These are phyloP conservation scores for Nicotiana knightiana DNA, from an alignment of 257 asterid genomes.

Conservation along the genomic window DNA sequence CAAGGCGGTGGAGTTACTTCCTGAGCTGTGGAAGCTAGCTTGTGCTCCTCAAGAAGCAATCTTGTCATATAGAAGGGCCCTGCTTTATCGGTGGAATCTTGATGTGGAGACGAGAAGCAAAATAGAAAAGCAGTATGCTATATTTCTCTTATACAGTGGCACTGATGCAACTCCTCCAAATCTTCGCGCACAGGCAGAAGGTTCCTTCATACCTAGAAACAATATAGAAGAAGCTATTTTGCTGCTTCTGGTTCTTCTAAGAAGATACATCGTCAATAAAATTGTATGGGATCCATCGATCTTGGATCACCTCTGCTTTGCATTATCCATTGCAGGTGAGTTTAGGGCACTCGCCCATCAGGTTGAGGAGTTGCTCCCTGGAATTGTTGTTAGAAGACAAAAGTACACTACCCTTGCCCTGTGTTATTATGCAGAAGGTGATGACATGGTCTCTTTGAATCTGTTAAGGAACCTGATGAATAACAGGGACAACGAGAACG, in stretches of 20 bases:
- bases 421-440: conserved; percentile 67
- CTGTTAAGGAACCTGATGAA: conserved; percentile 57
- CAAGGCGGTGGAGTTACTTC: conserved; percentile 81
- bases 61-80: conserved; percentile 65
- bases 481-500: conserved; percentile 40
- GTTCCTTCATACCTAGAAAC: conserved; percentile 64
- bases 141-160: conserved; percentile 81
- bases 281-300: conserved; percentile 72
- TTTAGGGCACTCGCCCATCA: conserved; percentile 50
- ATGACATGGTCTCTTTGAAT: conserved; percentile 49
- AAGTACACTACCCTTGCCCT: conserved; percentile 55
- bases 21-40: conserved; percentile 69
- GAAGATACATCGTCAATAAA: conserved; percentile 27
- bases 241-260: conserved; percentile 53
- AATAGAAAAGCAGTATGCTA: conserved; percentile 68
- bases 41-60: conserved; percentile 57
- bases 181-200: conserved; percentile 75
- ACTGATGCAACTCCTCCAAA: conserved; percentile 71
- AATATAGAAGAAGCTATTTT: conserved; percentile 85
- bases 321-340: conserved; percentile 66
- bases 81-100: conserved; percentile 78
- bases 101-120: conserved; percentile 48
- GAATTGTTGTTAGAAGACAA: conserved; percentile 38
- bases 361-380: conserved; percentile 71
- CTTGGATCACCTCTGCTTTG: conserved; percentile 65